Evolutionary conservation across 495 filamentous ascomycete species (phyloP), one percentile per base, ranked within the genome.

Genomic region (Aspergillus heteromorphus): DNA sequence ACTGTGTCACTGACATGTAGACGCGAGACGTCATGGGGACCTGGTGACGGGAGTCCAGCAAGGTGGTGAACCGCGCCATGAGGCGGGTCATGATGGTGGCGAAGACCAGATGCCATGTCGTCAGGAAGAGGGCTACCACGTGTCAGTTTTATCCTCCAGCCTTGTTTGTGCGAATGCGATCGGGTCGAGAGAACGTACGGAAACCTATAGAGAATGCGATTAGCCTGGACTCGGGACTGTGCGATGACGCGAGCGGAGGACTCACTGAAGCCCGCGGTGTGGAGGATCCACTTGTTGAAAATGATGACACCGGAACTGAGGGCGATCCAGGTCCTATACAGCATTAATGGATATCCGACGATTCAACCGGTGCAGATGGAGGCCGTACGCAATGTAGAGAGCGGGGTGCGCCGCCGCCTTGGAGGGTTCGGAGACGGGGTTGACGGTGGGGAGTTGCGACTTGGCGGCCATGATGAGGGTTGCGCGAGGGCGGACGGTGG

Each of bases 201-300:
- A 72, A 74, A 62, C 72, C 73, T 72, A 63, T 25, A 64, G 47
- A 25, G 9, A 70, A 49, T 20, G 14, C 13, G 16, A 29, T 47
- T 47, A 47, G 43, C 21, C 14, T 29, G 21, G 10, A 6, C 43
- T 6, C 23, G 6, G 7, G 23, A 27, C 7, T 27, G 23, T 16
- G 29, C 2, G 14, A 29, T 23, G 21, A 47, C 43, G 40, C n/a
- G 10, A 21, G 6, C 1, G 2, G 20, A 45, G 42, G 53, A 67
- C 87, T 81, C 81, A 92, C 88, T 74, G 76, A 96, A 96, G 43
- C 85, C 73, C 49, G 84, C 80, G 13, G 80, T 86, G 53, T 83
- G 78, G 41, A 96, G 79, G 66, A 97, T 91, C 87, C 87, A 96
- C 80, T 97, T 97, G 83, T 97, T 97, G 84, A 95, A 97, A 34